Base-by-base conservation (phyloP, 164 flowering plant genomes). In the Umbellularia californica region DNA sequence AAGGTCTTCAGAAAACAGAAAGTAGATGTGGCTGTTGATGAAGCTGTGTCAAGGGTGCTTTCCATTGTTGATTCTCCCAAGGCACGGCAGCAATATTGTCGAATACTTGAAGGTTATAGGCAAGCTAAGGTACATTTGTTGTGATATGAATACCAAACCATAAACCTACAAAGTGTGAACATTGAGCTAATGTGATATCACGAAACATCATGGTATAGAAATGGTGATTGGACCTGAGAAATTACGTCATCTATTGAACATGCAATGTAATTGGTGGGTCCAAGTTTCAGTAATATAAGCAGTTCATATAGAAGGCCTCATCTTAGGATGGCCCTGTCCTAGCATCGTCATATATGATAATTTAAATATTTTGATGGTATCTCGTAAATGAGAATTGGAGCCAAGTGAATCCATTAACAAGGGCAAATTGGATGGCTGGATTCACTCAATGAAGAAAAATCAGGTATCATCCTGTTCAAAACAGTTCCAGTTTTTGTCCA, bases 11-110 rank as follows among this genome's bases (percentile, higher is more conserved):
- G 99, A 17, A 90, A 88, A 76, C 84, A 93, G 78, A 93, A 93
- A 77, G 98, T 95, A 52, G 90, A 92, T 78, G 89, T 65, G 52
- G 87, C 88, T 58, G 63, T 93, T 79, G 87, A 89, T 58, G 92
- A 89, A 79, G 95, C 97, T 75, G 85, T 93, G 28, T 87, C 92
- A 2, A 84, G 90, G 79, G 97, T 91, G 64, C 80, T 92, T 69
- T 90, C 94, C 72, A 90, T 95, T 97, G 97, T 91, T 15, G 88
- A 95, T 60, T 91, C 91, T 84, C 86, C 92, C 50, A 83, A 80
- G 50, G 97, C 97, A 3, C 93, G 97, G 22, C 91, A 88, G 77
- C 99, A 95, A 72, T 95, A 95, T 77, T 82, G 81, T 1, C 92
- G 98, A 71, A 79, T 93, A 84, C 94, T 93, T 78, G 90, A 85